Evolutionary conservation across 192 early-diverging fungal genomes (phyloP).

Genomic region (Chytriomyces sp.): DNA sequence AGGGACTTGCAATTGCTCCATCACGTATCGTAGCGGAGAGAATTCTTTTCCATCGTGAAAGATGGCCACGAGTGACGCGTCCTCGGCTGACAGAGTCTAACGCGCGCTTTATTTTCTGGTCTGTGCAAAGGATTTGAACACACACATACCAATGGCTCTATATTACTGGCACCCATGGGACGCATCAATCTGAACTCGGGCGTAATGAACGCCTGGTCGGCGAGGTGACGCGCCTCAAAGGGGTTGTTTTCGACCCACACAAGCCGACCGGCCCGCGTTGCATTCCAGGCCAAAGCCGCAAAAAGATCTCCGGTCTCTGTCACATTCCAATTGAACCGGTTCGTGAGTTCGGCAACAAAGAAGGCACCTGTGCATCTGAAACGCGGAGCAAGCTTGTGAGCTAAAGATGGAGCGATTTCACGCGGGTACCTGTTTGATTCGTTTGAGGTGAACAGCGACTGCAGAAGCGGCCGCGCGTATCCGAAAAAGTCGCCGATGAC

Average conservation of each 20-base stretch:
- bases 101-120: no score
- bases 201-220: background rate
- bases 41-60: no score
- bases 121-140: no score
- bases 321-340: background rate
- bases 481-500: background rate
- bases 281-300: background rate
- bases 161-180: background rate
- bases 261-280: background rate
- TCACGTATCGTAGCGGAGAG: no score
- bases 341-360: background rate
- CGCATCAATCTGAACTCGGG: background rate
- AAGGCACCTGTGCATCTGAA: background rate
- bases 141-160: background rate
- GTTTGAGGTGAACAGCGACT: background rate
- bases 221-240: background rate
- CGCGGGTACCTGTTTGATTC: no score
- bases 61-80: no score
- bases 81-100: no score
- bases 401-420: background rate
- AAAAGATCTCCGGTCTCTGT: background rate
- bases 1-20: no score
- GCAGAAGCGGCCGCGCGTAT: background rate
- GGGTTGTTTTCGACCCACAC: no score
- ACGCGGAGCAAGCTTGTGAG: background rate